Base-by-base conservation (phyloP, 306 rosid species). In the Cucurbita ficifolia region DNA sequence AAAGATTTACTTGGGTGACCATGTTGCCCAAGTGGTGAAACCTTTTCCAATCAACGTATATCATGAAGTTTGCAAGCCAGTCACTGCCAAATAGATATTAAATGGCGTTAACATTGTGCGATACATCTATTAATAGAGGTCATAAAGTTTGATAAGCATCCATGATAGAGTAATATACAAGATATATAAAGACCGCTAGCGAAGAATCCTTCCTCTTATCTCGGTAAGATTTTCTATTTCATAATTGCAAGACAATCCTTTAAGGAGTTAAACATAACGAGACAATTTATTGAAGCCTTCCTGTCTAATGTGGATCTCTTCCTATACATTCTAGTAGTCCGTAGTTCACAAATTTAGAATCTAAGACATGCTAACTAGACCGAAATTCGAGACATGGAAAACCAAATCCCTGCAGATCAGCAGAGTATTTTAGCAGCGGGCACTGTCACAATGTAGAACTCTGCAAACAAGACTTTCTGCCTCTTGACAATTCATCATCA, bases 401-500 rank as follows among this genome's bases (percentile, higher is more conserved):
- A 38, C 35, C 8, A 61, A 16, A 61, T 63, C 5, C 52, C 81
- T 79, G 80, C 73, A 65, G 73, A 76, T 72, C 86, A 82, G 84
- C 78, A 79, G 81, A 78, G 80, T 76, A 78, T 29, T 17, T 82
- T 78, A 81, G 80, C 80, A 78, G 71, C 79, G 18, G 81, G 81
- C 85, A 85, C 70, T 76, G 88, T 79, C 84, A 79, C 84, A 86
- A 33, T 80, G 89, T 75, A 61, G 80, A 82, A 71, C 69, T 81
- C 77, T 81, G 85, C 70, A 80, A 79, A 82, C 45, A 78, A 84
- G 79, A 81, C 81, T 75, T 82, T 80, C 80, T 83, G 85, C 82
- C 82, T 82, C 83, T 49, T 38, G 87, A 87, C 78, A 78, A 88
- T 35, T 85, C 81, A 84, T 87, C 86, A 89, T 87, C 84, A 89